Conservation (phyloP, 2,329 filamentous ascomycete species). For the Didymella exigua region DNA sequence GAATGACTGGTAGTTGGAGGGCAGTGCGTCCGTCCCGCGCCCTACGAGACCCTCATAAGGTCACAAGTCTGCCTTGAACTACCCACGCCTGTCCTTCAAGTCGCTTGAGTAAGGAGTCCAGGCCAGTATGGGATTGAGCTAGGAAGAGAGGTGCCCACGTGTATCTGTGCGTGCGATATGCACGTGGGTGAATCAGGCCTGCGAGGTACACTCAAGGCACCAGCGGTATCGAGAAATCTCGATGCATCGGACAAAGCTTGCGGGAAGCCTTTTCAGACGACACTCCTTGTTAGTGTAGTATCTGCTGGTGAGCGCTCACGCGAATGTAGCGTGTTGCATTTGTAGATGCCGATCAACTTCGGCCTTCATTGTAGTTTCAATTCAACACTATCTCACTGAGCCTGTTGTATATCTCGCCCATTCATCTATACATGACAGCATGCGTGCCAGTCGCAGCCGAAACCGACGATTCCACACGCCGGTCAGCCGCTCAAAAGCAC, state of each 20-base stretch:
- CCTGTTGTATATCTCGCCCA: not conserved
- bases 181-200: not conserved
- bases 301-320: not conserved
- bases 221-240: not conserved
- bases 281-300: not conserved
- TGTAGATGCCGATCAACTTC: not conserved
- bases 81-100: not conserved
- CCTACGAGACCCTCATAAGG: not conserved
- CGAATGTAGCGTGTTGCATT: not conserved
- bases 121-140: not conserved
- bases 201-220: not conserved
- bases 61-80: not conserved
- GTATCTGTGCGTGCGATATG: too few relatives aligned
- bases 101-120: not conserved
- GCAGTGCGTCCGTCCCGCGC: too few relatives aligned
- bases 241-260: too few relatives aligned
- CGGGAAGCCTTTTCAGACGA: not conserved
- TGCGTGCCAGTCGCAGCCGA: not conserved
- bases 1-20: too few relatives aligned
- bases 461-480: not conserved
- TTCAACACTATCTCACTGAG: slow-evolving; percentile 1
- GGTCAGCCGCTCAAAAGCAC: not conserved
- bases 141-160: too few relatives aligned
- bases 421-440: slow-evolving; percentile 12
- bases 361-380: not conserved